Base-by-base conservation (phyloP, 1,139 yeast genomes). In the Blastobotrys petasosporus region DNA sequence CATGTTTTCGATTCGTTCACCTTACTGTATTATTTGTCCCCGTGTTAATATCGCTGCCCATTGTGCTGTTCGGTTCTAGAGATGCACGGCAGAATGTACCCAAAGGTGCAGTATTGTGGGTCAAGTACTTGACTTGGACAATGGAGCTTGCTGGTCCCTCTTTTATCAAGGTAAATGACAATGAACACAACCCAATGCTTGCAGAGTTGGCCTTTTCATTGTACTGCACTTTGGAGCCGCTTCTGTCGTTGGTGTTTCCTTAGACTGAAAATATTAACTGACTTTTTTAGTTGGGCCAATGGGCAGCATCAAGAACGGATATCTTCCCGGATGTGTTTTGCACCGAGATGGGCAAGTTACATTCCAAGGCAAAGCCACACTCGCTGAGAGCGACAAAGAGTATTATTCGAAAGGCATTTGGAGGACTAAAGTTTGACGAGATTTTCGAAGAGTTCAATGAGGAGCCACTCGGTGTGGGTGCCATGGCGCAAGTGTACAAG, bases 281-380 rank as follows among this genome's bases (percentile, higher is more conserved):
- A 12, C 39, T 41, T 35, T 41, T 38, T 15, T 47, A 60, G 65
- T 74, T 92, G 52, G 98, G 97, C 3, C 98, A 94, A 70, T 92
- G 99, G 99, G 98, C 98, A 0, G 97, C 97, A 2, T 85, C 96
- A n/a, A 76, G 99, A 66, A 85, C 95, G 0, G 99, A 92, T 65
- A 85, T 92, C 36, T 90, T 92, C 66, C 84, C 96, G 2, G 71
- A 70, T 44, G 86, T 77, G 41, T 67, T 92, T 65, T 92, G 98
- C 64, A 77, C 77, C 20, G 92, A 85, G 59, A 68, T 92, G 58
- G 78, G 87, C 2, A 69, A 77, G 32, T 69, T 92, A 46, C 98
- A 92, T 63, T 85, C 96, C 11, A 80, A 86, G 61, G 90, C 92
- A 11, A 78, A 76, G 49, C 75, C 85, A 4, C 99, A 92, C 66